A percentile compares a stretch with the other conserved stretches of the same genome.
phyloP scores from a whole-genome alignment of 1,284 basidiomycete genomes.

The Cryptococcus maquisensis region DNA sequence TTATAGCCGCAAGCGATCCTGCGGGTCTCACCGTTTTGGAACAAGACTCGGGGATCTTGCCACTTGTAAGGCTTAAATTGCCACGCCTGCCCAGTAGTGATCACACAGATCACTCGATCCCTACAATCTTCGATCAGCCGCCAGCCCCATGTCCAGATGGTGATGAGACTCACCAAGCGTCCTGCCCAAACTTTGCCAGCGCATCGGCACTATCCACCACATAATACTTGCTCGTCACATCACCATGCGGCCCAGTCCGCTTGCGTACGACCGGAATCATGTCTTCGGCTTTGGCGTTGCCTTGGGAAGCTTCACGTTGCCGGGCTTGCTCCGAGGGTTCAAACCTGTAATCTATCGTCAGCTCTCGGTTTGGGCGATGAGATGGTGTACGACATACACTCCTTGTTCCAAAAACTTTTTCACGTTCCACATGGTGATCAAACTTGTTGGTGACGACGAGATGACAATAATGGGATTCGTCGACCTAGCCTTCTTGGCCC shows the following conservation, averaged over 20 bases:
- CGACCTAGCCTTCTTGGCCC: constrained; percentile 32
- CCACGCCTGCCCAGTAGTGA: constrained; percentile 97
- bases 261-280: constrained; percentile 76
- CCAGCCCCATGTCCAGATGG: not conserved
- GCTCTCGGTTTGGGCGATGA: not conserved
- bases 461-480: constrained; percentile 89
- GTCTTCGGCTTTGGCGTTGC: constrained; percentile 74
- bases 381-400: constrained; percentile 55
- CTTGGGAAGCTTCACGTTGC: constrained; percentile 52
- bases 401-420: constrained; percentile 88
- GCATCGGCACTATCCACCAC: constrained; percentile 92
- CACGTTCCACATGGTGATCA: constrained; percentile 98
- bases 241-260: constrained; percentile 51
- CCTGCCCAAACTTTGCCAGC: constrained; percentile 79
- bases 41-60: constrained; percentile 83
- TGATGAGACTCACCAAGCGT: constrained; percentile 62
- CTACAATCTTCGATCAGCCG: constrained; percentile 25
- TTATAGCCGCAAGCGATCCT: not conserved
- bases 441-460: constrained; percentile 87
- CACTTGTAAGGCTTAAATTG: constrained; percentile 96
- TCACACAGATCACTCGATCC: constrained; percentile 91
- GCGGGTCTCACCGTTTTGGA: constrained; percentile 75
- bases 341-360: constrained; percentile 54
- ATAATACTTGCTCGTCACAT: constrained; percentile 57
- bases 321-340: constrained; percentile 73